Evolutionary conservation across 352 stramenopile species (phyloP), one percentile per base, ranked within the genome.

Genomic region (Pythium coloratum): DNA sequence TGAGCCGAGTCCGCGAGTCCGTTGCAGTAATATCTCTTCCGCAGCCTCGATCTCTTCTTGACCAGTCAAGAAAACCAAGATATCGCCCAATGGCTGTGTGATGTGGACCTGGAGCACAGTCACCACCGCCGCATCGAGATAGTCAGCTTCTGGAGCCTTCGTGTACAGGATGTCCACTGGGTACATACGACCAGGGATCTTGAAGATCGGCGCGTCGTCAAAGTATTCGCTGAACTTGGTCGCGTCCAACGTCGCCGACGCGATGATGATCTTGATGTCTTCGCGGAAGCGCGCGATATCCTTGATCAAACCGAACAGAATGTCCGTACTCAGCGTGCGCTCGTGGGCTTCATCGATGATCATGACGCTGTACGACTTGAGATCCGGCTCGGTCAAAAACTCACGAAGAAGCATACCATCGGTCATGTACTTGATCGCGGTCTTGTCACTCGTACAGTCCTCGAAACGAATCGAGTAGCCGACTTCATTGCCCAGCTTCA

Each of bases 331-430:
- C 20, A 99, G 81, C 9, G 97, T 99, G 33, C 98, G 88, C 73
- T 99, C 98, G 74, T 99, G 98, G 16, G 98, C 97, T 79, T 99
- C 97, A 75, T 99, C 97, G 69, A 99, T 98, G 61, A 99, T 98
- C 79, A 99, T 98, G 46, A 98, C 96, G 33, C 83, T 98, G 81
- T 99, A 99, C 38, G 89, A 93, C 60, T 90, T 94, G n/a, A 99
- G 75, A 69, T 97, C 96, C 0, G 97, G 97, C 75, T 99, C 97
- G 5, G 95, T 99, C 51, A 99, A 77, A 70, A 99, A 99, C 77
- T 99, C 97, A 46, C 97, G 90, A 42, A 99, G 81, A 26, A 99
- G 77, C 97, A 99, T 99, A 73, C 98, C 98, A 75, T 99, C 98
- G 1, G 98, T 99, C 95, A 99, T 99, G 83, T 99, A 99, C 76